These are phyloP conservation scores for Talaromyces sp. DNA, from an alignment of 2,329 filamentous ascomycete species.

Conservation along the genomic window DNA sequence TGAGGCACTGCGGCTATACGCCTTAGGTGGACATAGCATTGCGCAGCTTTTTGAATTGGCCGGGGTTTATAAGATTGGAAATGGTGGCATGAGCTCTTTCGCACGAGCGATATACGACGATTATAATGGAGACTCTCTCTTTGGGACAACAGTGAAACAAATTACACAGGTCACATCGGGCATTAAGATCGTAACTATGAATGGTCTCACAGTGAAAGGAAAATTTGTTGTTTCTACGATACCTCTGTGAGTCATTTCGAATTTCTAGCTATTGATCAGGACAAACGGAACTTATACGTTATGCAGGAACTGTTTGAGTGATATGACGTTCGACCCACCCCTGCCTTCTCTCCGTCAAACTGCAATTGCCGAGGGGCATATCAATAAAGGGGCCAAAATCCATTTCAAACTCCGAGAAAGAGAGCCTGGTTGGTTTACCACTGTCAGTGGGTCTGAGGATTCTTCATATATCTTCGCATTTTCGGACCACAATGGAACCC, in stretches of 20 bases:
- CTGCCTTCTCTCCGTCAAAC: conserved; percentile 24
- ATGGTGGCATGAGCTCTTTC: conserved; percentile 28
- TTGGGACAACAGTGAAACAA: conserved; percentile 5
- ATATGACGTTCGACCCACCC: conserved; percentile 32
- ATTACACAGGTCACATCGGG: background rate
- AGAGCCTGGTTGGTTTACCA: conserved; percentile 17
- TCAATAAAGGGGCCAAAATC: conserved; percentile 34
- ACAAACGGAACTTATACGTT: background rate
- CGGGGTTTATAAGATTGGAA: conserved; percentile 29
- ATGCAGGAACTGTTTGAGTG: conserved; percentile 4
- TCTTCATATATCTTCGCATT: conserved; percentile 22
- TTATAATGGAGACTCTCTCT: conserved; percentile 10
- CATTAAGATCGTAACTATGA: background rate
- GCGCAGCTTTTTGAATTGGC: conserved; percentile 24
- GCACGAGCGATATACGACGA: conserved; percentile 16
- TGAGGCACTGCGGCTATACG: conserved; percentile 34
- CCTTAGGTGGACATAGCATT: conserved; percentile 29
- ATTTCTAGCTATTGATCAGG: background rate
- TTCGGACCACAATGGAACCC: conserved; percentile 23
- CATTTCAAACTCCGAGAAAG: conserved; percentile 23
- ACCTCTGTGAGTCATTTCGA: background rate
- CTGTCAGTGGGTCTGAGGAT: background rate
- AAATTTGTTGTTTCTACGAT: background rate
- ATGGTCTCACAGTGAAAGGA: background rate
- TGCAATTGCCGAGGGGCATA: conserved; percentile 29